These are phyloP conservation scores for Lupinus albus DNA, from an alignment of 306 rosid species.

Conservation along the genomic window DNA sequence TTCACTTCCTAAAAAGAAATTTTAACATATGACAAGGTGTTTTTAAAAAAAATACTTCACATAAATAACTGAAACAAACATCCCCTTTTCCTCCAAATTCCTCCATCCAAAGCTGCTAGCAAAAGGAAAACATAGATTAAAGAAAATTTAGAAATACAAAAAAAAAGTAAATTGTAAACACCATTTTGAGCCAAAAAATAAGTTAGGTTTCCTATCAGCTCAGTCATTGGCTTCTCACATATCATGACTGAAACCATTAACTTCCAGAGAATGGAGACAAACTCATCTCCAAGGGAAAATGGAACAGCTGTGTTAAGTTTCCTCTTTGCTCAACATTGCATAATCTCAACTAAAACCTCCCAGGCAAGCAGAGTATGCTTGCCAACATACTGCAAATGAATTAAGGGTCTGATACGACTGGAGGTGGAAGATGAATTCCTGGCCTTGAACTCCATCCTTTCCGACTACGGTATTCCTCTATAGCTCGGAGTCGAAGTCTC, in stretches of 20 bases:
- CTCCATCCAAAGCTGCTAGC: background rate
- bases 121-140: constrained; percentile 13
- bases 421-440: constrained; percentile 64
- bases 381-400: constrained; percentile 17
- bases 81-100: too few species aligned
- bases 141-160: background rate
- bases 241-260: constrained; percentile 8
- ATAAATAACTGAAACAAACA: too few species aligned
- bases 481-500: constrained; percentile 77
- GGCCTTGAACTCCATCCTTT: constrained; percentile 86
- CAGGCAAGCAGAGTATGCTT: constrained; percentile 11
- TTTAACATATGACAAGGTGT: too few species aligned
- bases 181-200: background rate
- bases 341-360: constrained; percentile 5
- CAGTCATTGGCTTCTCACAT: constrained; percentile 21
- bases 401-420: constrained; percentile 32
- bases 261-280: constrained; percentile 26
- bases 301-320: constrained; percentile 1
- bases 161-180: background rate
- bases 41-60: too few species aligned
- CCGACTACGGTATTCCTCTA: constrained; percentile 80
- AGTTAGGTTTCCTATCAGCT: constrained; percentile 3
- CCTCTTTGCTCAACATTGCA: background rate
- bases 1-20: too few species aligned
- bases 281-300: constrained; percentile 17